A percentile compares a stretch with the other conserved stretches of the same genome.
Evolutionary conservation across 495 filamentous ascomycete species (phyloP).

Genomic region (Xeromyces bisporus): DNA sequence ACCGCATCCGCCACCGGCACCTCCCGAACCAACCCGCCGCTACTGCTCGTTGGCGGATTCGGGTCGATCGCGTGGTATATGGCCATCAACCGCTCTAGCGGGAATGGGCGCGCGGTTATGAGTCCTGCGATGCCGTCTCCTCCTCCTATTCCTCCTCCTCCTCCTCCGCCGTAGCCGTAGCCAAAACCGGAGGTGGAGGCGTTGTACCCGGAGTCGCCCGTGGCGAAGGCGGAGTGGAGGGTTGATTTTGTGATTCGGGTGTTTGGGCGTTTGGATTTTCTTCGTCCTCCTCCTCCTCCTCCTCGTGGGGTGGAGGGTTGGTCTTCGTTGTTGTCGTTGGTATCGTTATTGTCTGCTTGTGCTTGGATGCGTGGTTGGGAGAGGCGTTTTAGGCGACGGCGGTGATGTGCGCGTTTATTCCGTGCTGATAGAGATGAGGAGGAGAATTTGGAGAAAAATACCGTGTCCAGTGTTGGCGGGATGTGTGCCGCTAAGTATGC

Average conservation of each 20-base stretch:
- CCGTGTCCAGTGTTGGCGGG: conserved; percentile 54
- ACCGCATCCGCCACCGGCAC: conserved; percentile 40
- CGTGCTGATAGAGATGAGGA: conserved; percentile 32
- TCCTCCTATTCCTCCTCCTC: too few species aligned
- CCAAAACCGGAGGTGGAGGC: conserved; percentile 22
- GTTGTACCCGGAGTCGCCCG: too few species aligned
- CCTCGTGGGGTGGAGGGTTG: conserved; percentile 13
- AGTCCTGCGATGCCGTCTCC: conserved; percentile 39
- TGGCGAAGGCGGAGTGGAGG: conserved; percentile 23
- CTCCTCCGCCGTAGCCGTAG: conserved; percentile 3
- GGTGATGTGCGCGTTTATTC: conserved; percentile 40
- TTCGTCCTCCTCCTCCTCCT: too few species aligned
- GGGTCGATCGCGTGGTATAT: conserved; percentile 70
- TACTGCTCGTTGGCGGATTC: conserved; percentile 38
- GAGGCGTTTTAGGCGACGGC: conserved; percentile 30
- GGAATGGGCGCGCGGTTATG: conserved; percentile 61
- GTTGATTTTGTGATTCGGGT: conserved; percentile 34
- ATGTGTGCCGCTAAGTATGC: conserved; percentile 89
- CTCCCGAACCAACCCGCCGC: conserved; percentile 30
- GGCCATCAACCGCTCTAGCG: conserved; percentile 71
- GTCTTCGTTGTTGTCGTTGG: conserved; percentile 12
- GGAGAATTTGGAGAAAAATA: conserved; percentile 70
- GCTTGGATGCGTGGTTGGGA: conserved; percentile 21
- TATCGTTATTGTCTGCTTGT: conserved; percentile 15
- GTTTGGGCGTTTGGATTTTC: conserved; percentile 24